Conservation (phyloP, 495 filamentous ascomycete genomes). For the Melanomma pulvis-pyrius region DNA sequence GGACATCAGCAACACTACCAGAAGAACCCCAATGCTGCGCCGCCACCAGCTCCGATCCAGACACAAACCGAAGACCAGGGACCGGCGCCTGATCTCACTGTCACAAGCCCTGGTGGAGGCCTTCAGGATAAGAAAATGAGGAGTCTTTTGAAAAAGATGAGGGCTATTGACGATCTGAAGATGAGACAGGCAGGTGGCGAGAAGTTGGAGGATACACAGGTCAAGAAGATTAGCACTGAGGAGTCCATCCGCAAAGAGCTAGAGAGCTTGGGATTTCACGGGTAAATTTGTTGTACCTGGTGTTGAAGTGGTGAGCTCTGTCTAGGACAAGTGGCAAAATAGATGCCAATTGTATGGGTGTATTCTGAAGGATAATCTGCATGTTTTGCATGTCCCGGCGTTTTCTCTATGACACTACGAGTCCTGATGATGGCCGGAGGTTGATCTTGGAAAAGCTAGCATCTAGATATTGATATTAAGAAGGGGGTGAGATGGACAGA, state of each 20-base stretch:
- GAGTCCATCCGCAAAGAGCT: slow-evolving; percentile 78
- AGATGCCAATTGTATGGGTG: neutral
- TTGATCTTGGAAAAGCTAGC: neutral
- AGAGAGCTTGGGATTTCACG: slow-evolving; percentile 55
- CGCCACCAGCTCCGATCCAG: slow-evolving; percentile 15
- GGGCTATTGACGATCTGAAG: slow-evolving; percentile 96
- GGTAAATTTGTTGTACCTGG: neutral
- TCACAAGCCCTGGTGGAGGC: slow-evolving; percentile 52
- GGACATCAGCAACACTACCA: slow-evolving; percentile 32
- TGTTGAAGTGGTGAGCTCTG: neutral
- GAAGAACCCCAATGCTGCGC: slow-evolving; percentile 16
- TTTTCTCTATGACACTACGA: neutral
- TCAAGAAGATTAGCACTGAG: slow-evolving; percentile 97
- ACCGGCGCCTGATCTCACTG: slow-evolving; percentile 50
- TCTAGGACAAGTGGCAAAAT: neutral
- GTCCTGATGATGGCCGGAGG: neutral
- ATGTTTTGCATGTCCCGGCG: neutral
- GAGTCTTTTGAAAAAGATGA: slow-evolving; percentile 90
- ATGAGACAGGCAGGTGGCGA: slow-evolving; percentile 92
- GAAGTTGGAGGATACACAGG: slow-evolving; percentile 95
- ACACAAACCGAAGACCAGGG: slow-evolving; percentile 15
- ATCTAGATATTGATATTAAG: neutral
- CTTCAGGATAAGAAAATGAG: slow-evolving; percentile 85
- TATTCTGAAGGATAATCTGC: neutral
- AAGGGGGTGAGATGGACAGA: neutral